phyloP scores from a whole-genome alignment of 2,329 filamentous ascomycete genomes.

The Penicillium olsonii region DNA sequence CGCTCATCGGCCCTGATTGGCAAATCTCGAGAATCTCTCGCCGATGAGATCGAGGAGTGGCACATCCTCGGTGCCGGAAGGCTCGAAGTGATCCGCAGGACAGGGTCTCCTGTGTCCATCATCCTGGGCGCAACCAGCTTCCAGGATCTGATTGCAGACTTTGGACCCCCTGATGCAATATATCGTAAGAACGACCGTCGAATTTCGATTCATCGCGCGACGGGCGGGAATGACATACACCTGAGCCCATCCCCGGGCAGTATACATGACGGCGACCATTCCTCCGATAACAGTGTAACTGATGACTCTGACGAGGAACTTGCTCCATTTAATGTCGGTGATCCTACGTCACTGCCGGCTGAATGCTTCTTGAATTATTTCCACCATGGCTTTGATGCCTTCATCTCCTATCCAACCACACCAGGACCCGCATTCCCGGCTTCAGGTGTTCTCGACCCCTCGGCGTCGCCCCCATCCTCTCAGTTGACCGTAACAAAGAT shows the following conservation, averaged over 20 bases:
- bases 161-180: conserved; percentile 91
- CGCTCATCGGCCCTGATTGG: conserved; percentile 69
- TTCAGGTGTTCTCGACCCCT: conserved; percentile 35
- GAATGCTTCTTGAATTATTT: conserved; percentile 97
- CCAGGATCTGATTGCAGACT: conserved; percentile 85
- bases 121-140: conserved; percentile 82
- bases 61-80: conserved; percentile 75
- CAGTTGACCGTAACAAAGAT: conserved; percentile 85
- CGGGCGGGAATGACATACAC: conserved; percentile 33
- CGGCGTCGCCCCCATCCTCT: conserved; percentile 45
- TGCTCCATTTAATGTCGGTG: conserved; percentile 59
- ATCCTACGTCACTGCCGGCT: conserved; percentile 51
- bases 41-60: conserved; percentile 84
- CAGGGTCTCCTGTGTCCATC: conserved; percentile 68
- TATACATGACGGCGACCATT: conserved; percentile 70
- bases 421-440: conserved; percentile 66
- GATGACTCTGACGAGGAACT: conserved; percentile 67
- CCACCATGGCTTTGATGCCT: conserved; percentile 87
- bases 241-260: conserved; percentile 38
- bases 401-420: conserved; percentile 75
- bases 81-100: conserved; percentile 75
- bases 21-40: conserved; percentile 75
- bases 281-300: conserved; percentile 69
- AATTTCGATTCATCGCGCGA: conserved; percentile 72
- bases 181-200: conserved; percentile 89